Evolutionary conservation across 306 rosid species (phyloP).

Genomic region (Prunus campanulata): DNA sequence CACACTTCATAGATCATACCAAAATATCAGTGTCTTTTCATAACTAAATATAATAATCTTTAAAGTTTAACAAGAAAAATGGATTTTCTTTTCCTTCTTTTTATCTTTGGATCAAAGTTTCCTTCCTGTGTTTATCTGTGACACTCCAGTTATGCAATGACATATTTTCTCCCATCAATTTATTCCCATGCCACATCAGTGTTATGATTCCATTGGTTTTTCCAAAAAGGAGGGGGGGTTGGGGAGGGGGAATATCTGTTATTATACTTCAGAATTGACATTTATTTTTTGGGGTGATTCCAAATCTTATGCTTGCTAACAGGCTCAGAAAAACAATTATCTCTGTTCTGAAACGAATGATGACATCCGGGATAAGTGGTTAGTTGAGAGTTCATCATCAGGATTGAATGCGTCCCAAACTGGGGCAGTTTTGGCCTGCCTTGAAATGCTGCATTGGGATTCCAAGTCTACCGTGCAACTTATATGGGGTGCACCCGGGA

Average conservation of each 20-base stretch:
- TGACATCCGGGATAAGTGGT: background rate
- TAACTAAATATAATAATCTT: background rate
- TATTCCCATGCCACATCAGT: background rate
- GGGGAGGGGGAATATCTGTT: background rate
- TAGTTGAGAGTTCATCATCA: slow-evolving; percentile 14
- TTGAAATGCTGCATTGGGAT: slow-evolving; percentile 30
- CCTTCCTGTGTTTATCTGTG: background rate
- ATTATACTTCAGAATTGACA: background rate
- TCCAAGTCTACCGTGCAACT: slow-evolving; percentile 46
- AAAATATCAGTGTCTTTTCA: background rate
- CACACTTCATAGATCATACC: too few relatives aligned
- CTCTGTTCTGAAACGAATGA: slow-evolving; percentile 5
- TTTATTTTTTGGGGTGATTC: background rate
- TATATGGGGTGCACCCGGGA: slow-evolving; percentile 90
- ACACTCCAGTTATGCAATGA: background rate
- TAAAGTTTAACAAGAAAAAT: background rate
- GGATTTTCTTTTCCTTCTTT: background rate
- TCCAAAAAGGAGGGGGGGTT: background rate
- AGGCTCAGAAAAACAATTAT: slow-evolving; percentile 40
- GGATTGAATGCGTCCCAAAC: slow-evolving; percentile 58
- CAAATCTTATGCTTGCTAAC: slow-evolving; percentile 18
- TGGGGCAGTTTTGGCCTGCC: slow-evolving; percentile 48
- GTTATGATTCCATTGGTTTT: background rate
- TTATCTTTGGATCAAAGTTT: background rate
- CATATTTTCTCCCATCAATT: background rate